Evolutionary conservation across 1,284 basidiomycete genomes (phyloP).

Genomic region (Trichosporon sp.): DNA sequence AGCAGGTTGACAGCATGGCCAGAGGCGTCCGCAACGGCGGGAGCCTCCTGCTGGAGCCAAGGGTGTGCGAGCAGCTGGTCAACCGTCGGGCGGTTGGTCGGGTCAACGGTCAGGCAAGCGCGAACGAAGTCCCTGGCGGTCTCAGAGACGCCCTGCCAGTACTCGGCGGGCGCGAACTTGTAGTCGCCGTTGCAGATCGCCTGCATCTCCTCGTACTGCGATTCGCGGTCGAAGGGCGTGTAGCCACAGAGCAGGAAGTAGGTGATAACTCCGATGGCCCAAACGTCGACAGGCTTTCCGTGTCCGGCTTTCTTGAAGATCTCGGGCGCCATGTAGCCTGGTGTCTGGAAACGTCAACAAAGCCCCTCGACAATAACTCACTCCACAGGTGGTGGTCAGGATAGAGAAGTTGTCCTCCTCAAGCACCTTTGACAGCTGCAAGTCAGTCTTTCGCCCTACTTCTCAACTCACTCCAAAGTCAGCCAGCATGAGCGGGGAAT

Average conservation of each 20-base stretch:
- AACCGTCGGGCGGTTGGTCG: constrained; percentile 69
- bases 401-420: constrained; percentile 83
- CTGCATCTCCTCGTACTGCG: constrained; percentile 81
- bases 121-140: constrained; percentile 76
- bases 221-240: constrained; percentile 89
- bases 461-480: constrained; percentile 78
- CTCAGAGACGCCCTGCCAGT: constrained; percentile 78
- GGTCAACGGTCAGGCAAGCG: constrained; percentile 78
- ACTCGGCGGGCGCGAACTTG: constrained; percentile 81
- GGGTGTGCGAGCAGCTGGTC: constrained; percentile 65
- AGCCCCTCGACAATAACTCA: constrained; percentile 19
- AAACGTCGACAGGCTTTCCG: constrained; percentile 91
- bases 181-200: constrained; percentile 89
- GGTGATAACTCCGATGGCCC: constrained; percentile 95
- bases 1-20: constrained; percentile 74
- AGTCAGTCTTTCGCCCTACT: constrained; percentile 2
- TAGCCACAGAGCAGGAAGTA: constrained; percentile 94
- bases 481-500: constrained; percentile 93
- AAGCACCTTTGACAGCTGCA: constrained; percentile 61
- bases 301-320: constrained; percentile 97
- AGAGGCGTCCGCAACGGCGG: constrained; percentile 58
- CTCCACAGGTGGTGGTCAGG: constrained; percentile 89
- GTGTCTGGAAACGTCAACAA: constrained; percentile 7
- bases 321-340: constrained; percentile 58
- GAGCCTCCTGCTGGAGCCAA: constrained; percentile 59